A percentile compares a stretch with the other conserved stretches of the same genome.
phyloP scores from a whole-genome alignment of 169 alveolate genomes.

The Amoebophrya sp. region DNA sequence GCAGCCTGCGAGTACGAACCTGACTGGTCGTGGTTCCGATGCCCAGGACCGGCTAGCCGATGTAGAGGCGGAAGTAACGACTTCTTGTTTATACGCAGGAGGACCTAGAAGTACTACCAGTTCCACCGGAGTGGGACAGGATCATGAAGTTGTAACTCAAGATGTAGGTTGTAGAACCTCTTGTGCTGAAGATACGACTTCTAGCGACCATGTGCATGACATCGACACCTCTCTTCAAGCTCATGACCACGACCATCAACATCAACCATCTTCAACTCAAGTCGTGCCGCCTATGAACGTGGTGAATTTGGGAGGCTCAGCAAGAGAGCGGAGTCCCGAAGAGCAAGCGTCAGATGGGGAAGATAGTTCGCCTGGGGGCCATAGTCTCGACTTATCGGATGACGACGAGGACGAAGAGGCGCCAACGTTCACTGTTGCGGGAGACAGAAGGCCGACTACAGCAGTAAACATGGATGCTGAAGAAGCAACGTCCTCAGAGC shows the following conservation, averaged over 20 bases:
- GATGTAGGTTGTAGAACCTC: no score
- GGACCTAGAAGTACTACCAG: neutral
- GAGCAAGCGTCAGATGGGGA: neutral
- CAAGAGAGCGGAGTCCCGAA: neutral
- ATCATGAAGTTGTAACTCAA: neutral
- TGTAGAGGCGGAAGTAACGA: neutral
- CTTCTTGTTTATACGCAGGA: neutral
- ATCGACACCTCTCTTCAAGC: neutral
- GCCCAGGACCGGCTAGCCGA: no score
- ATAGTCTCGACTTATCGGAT: neutral
- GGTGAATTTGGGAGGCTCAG: neutral
- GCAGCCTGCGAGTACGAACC: neutral
- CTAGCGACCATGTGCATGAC: neutral
- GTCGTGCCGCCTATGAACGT: neutral
- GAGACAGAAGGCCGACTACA: no score
- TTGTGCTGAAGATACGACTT: neutral
- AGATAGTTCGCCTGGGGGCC: neutral
- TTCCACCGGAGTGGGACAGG: neutral
- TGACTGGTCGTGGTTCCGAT: no score
- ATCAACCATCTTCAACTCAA: neutral
- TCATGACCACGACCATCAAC: neutral
- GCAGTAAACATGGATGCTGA: no score
- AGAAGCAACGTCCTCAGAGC: no score
- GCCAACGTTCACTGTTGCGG: no score
- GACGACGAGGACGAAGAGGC: no score